Base-by-base conservation (phyloP, 768 basidiomycete genomes). In the Dioszegia crocea region DNA sequence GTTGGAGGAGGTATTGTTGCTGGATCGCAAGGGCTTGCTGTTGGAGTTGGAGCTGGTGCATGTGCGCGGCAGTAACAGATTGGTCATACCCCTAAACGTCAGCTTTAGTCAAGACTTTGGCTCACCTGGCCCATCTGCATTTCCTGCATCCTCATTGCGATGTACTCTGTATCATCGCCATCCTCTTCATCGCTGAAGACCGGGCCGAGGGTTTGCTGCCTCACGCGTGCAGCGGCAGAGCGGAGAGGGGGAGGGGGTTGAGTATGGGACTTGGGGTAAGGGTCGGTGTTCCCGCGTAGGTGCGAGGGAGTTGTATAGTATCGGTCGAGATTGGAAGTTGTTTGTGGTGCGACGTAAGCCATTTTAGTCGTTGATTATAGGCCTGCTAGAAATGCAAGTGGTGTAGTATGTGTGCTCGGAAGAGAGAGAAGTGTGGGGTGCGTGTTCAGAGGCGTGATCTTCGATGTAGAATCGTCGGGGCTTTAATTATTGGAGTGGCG, bases 101-200 rank as follows among this genome's bases (percentile, higher is more conserved):
- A 63, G 44, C 3, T 41, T 41, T n/a, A 61, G 23, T 3, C 10
- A 24, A 39, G 23, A 23, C 26, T 23, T 30, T 4, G 19, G 26
- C 51, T 53, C 26, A 53, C 36, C 38, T 53, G 36, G 21, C 51
- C 24, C 36, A 53, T 11, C 17, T 39, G 19, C 38, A 53, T 23
- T 23, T 53, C 51, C 51, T 29, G 64, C 69, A 71, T 71, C 51
- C 66, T 63, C 9, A 57, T 43, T 23, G 69, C 66, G 29, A 71
- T 68, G 41, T 63, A 71, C 40, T 59, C 66, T 12, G 66, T 58
- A 52, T 71, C 69, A 49, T 71, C 69, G 4, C 66, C 69, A 49
- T 71, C 69, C 53, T 68, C 69, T 24, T 71, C 69, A 17, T 67
- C 66, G 38, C 64, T 65, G 52, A 71, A 71, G 1, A 57, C 63